Evolutionary conservation across 352 stramenopile genomes (phyloP), one percentile per base, ranked within the genome.

Genomic region (Pythium brassicae): DNA sequence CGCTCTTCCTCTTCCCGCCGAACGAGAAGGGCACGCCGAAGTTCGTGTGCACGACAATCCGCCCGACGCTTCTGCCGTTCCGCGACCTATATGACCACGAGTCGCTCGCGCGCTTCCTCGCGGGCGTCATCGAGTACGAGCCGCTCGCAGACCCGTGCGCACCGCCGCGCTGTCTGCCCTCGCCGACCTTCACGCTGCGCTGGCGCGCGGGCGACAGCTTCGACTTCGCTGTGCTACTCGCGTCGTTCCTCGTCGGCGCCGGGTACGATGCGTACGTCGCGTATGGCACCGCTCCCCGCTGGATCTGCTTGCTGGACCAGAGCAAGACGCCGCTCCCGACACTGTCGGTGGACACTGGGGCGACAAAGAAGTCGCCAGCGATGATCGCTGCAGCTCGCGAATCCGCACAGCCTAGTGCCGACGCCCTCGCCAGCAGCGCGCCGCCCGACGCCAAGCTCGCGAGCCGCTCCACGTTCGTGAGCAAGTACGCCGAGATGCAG

Each of bases 251-350:
- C 14, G 74, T 98, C 37, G 96, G 95, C 15, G 83, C 86, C 8
- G 95, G 95, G 0, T 98, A 98, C 63, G 95, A 99, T 59, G 95
- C 95, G 3, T 98, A 97, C 60, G 89, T 98, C 12, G 92, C 98
- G 8, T 76, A 93, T 35, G 96, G 96, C 2, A 62, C 74, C 14
- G 93, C 91, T 4, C 89, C 92, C 12, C 67, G 65, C 4, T 97
- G 87, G 77, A 83, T 98, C 25, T 96, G 89, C 52, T 63, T 97
- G 0, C 55, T 95, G n/a, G 93, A 98, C 66, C 89, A 97, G 59
- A 95, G 74, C 47, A 78, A 87, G 20, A 87, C 80, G 12, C 57
- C 66, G 11, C 82, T 91, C 29, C 86, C 89, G 0, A 61, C 76
- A 15, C 65, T 89, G 20, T 59, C 78, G 2, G 58, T 83, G 0